Conservation (phyloP, 2,329 filamentous ascomycete genomes). For the Akanthomyces uredinophilus region DNA sequence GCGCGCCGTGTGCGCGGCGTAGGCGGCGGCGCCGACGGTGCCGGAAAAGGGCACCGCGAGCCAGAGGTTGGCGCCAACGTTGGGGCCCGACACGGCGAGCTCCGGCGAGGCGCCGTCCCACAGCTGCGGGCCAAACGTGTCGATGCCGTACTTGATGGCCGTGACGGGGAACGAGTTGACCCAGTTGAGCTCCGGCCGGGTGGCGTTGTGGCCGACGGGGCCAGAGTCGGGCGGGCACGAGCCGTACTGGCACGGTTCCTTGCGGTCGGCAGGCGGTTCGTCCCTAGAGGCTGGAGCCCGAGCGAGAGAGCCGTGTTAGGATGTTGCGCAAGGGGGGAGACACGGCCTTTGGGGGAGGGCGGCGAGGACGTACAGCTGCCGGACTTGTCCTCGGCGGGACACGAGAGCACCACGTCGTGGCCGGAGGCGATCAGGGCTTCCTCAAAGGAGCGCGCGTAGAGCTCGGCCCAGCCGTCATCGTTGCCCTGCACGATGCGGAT, state of each 20-base stretch:
- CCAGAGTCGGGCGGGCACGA: constrained; percentile 55
- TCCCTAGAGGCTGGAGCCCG: constrained; percentile 45
- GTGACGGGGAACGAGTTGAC: constrained; percentile 68
- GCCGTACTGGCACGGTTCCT: constrained; percentile 52
- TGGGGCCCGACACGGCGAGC: constrained; percentile 61
- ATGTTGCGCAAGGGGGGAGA: neutral
- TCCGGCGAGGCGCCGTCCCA: constrained; percentile 52
- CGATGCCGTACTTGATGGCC: constrained; percentile 51
- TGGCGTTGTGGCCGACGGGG: constrained; percentile 51
- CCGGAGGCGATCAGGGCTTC: constrained; percentile 48
- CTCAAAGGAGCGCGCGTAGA: constrained; percentile 58
- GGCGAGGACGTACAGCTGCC: constrained; percentile 49
- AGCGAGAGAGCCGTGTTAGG: neutral
- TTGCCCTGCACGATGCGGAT: constrained; percentile 60
- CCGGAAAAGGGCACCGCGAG: constrained; percentile 55
- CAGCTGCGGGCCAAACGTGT: constrained; percentile 46
- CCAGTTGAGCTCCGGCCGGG: constrained; percentile 59
- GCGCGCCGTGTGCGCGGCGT: constrained; percentile 47
- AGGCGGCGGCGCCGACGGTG: constrained; percentile 60
- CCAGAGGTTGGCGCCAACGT: constrained; percentile 55
- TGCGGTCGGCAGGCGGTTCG: constrained; percentile 41
- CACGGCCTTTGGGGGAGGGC: too few species aligned
- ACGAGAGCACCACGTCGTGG: constrained; percentile 59
- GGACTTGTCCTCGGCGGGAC: constrained; percentile 61
- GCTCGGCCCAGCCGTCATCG: constrained; percentile 71